Evolutionary conservation across 192 early-diverging fungal species (phyloP).

Genomic region (Spinellus fusiger): DNA sequence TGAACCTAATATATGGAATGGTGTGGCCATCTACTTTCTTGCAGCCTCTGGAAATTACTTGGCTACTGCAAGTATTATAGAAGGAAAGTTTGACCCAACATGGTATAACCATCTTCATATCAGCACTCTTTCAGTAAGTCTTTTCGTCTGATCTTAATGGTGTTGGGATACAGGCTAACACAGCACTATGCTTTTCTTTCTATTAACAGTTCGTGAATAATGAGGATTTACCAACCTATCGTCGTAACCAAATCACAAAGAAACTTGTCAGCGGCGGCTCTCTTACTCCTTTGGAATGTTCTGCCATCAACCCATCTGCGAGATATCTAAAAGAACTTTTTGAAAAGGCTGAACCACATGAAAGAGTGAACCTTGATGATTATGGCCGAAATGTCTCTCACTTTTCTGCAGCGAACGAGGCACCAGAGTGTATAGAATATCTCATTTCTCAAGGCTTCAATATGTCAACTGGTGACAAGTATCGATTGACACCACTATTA

Average conservation of each 20-base stretch:
- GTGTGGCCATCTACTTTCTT: conserved; percentile 7
- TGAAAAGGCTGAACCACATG: conserved; percentile 24
- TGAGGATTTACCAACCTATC: conserved; percentile 6
- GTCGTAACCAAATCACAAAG: conserved; percentile 30
- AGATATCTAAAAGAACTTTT: conserved; percentile 29
- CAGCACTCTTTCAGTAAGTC: conserved; percentile 17
- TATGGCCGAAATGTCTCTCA: conserved; percentile 39
- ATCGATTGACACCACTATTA: conserved; percentile 38
- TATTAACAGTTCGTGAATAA: conserved; percentile 12
- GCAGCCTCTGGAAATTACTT: conserved; percentile 18
- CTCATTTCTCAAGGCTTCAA: conserved; percentile 32
- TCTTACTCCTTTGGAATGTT: conserved; percentile 41
- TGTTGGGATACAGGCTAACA: no score
- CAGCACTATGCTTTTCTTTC: neutral
- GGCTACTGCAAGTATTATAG: conserved; percentile 3
- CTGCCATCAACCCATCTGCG: conserved; percentile 40
- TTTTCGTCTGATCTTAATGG: no score
- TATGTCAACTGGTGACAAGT: conserved; percentile 23
- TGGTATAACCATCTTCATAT: conserved; percentile 21
- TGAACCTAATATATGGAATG: neutral
- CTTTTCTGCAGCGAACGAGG: conserved; percentile 43
- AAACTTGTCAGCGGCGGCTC: conserved; percentile 24
- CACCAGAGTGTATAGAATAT: conserved; percentile 37
- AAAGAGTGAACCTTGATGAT: conserved; percentile 33
- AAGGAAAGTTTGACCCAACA: neutral